Conservation (phyloP, 345 rosid species). For the Adansonia digitata region DNA sequence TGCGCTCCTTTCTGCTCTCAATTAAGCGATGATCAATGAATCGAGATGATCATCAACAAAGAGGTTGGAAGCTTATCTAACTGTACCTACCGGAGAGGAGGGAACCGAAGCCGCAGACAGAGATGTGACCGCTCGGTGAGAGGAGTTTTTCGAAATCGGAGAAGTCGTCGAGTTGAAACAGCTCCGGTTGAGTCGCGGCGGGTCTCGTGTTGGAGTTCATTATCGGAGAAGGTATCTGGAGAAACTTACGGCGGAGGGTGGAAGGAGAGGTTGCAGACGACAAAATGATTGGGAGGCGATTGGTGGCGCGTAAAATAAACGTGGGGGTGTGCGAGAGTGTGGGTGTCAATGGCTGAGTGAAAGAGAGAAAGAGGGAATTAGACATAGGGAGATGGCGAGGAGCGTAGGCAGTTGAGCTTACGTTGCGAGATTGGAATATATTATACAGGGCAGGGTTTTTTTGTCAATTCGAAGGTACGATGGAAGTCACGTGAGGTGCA, state of each 20-base stretch:
- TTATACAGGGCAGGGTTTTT: not conserved
- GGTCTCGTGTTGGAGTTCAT: conserved; percentile 19
- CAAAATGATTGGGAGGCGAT: not conserved
- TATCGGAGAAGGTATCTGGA: conserved; percentile 14
- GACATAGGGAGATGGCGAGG: not conserved
- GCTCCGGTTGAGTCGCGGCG: conserved; percentile 16
- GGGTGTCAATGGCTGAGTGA: not conserved
- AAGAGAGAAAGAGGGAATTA: not conserved
- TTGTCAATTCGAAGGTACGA: not conserved
- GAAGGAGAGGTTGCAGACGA: not conserved
- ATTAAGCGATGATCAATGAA: not conserved
- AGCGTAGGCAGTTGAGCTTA: not conserved
- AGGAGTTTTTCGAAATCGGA: conserved; percentile 55
- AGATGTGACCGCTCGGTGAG: conserved; percentile 59
- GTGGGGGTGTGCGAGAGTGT: not conserved
- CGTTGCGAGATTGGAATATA: not conserved
- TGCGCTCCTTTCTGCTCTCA: conserved; percentile 66
- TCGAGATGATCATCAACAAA: not conserved
- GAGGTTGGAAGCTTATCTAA: not conserved
- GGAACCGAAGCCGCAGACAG: conserved; percentile 93
- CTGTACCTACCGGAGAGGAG: conserved; percentile 72
- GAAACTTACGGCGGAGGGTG: conserved; percentile 4
- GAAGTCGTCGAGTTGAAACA: conserved; percentile 42
- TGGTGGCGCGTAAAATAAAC: conserved; percentile 12
- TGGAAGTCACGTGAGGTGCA: not conserved